These are phyloP conservation scores for Candida anglica DNA, from an alignment of 805 yeast species.

Conservation along the genomic window DNA sequence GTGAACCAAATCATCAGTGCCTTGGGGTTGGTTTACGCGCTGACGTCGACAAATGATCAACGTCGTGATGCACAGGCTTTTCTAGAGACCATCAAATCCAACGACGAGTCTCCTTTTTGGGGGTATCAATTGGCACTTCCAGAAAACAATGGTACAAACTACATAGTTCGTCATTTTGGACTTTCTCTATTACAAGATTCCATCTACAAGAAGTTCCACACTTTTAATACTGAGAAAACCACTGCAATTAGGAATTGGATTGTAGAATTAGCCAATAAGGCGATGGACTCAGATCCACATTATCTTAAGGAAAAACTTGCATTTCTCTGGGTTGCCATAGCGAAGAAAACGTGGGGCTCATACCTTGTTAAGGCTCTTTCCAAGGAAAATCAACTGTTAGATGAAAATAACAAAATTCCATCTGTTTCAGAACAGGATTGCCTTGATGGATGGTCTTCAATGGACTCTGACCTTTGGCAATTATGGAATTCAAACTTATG, in stretches of 20 bases:
- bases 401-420: slow-evolving; percentile 7
- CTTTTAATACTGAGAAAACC: slow-evolving; percentile 51
- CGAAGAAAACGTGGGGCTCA: slow-evolving; percentile 89
- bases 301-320: slow-evolving; percentile 88
- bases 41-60: slow-evolving; percentile 55
- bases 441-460: slow-evolving; percentile 73
- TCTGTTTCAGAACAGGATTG: slow-evolving; percentile 45
- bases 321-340: slow-evolving; percentile 84
- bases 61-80: slow-evolving; percentile 57
- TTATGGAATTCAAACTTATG: slow-evolving; percentile 67
- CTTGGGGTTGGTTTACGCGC: slow-evolving; percentile 66
- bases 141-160: slow-evolving; percentile 52
- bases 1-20: slow-evolving; percentile 75
- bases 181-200: slow-evolving; percentile 74
- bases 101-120: slow-evolving; percentile 86
- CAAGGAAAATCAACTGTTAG: slow-evolving; percentile 6
- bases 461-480: slow-evolving; percentile 74
- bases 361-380: slow-evolving; percentile 39
- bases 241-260: slow-evolving; percentile 80
- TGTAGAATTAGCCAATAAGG: slow-evolving; percentile 65
- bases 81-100: slow-evolving; percentile 69
- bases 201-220: slow-evolving; percentile 54
- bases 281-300: slow-evolving; percentile 71
- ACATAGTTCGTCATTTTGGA: slow-evolving; percentile 86
- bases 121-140: slow-evolving; percentile 80